Evolutionary conservation across 2,329 filamentous ascomycete genomes (phyloP), one percentile per base, ranked within the genome.

Genomic region (Penicillium hordei): DNA sequence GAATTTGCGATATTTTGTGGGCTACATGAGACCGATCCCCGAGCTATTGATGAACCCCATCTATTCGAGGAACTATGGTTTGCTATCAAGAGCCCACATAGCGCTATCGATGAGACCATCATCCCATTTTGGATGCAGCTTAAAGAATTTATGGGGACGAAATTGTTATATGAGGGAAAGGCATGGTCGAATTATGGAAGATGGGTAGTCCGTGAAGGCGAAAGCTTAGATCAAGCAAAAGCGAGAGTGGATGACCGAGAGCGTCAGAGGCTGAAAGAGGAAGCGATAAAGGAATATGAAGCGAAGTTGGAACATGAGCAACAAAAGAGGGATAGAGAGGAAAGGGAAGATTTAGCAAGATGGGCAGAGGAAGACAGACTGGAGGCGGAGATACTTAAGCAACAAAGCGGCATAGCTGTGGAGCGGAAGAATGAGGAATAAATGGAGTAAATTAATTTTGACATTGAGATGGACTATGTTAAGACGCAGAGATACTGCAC

Each of bases 1-100:
- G 17, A 44, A 19, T 44, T 45, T 5, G 43, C 43, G 6, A 31
- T 45, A 45, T 31, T 45, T 10, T 45, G 43, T 29, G 43, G 43
- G 21, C 42, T 44, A 29, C 25, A 44, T 8, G 10, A 44, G 17
- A 17, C 10, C 2, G 42, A 44, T 29, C 25, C 42, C 25, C 25
- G 42, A 29, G 42, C 42, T n/a, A 29, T 29, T 29, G 42, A 19
- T 1, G 2, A 19, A 2, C 17, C 42, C 25, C 0, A 2, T 4
- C 25, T 44, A 13, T 44, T 44, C 4, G 9, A 44, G 1, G 3
- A 29, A 19, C 0, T 0, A 1, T 44, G 42, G 42, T 44, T 44
- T n/a, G n/a, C n/a, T n/a, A n/a, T n/a, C n/a, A n/a, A n/a, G n/a
- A n/a, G n/a, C n/a, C n/a, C n/a, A n/a, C n/a, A n/a, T n/a, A n/a